Base-by-base conservation (phyloP, 306 rosid genomes). In the Quercus cerris region DNA sequence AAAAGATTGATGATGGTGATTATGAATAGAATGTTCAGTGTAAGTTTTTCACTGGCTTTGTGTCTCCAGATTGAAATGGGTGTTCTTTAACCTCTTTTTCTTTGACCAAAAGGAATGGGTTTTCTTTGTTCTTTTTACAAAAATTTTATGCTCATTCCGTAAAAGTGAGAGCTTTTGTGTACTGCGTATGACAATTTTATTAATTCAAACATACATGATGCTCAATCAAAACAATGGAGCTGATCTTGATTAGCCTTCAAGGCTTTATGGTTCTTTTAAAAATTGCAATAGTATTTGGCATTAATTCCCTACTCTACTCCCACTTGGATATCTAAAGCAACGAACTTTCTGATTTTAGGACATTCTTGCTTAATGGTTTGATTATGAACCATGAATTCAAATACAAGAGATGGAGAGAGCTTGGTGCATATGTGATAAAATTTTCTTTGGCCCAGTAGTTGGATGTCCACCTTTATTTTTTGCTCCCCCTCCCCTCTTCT, bases 1-100 rank as follows among this genome's bases (percentile, higher is more conserved):
- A 93, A 46, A 93, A 89, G 91, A n/a, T 82, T 76, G 85, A 81
- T 20, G 80, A 82, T 56, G 86, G 75, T 5, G 85, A 81, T 0
- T 84, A 78, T 23, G 87, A 88, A 68, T 81, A 73, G 68, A 56
- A 17, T 79, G 33, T 41, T 30, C 17, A 30, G 27, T 1, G 5
- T 28, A 33, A 63, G 61, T 66, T 56, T 57, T 62, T 75, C 75
- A 51, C 5, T 62, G 72, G 17, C 15, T 51, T 1, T 66, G 49
- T 35, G 28, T 13, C 28, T 33, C 78, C 38, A 31, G 64, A n/a
- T 56, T 64, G 52, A 66, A 77, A 35, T 74, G 67, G 44, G 63
- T 69, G 56, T 46, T 9, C 25, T 70, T 46, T 19, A 46, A 18
- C 79, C 6, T 59, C 66, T n/a, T 59, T 59, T 25, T n/a, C 27